A percentile compares a stretch with the other conserved stretches of the same genome.
These are phyloP conservation scores for Salix purpurea DNA, from an alignment of 345 rosid genomes.

Conservation along the genomic window DNA sequence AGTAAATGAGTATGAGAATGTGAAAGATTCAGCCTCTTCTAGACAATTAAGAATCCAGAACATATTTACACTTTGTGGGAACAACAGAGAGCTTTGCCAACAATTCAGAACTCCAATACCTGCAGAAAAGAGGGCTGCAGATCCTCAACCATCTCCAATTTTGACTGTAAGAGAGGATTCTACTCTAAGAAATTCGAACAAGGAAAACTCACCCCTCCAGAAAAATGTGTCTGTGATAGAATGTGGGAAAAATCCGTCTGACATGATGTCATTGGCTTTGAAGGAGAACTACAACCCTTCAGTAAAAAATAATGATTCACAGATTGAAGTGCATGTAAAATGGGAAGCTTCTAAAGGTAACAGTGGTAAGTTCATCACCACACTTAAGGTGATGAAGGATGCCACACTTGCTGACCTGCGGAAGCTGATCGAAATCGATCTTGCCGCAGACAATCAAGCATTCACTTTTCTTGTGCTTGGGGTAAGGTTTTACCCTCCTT, in stretches of 20 bases:
- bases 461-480: slow-evolving; percentile 56
- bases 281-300: slow-evolving; percentile 53
- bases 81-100: slow-evolving; percentile 80
- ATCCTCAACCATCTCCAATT: slow-evolving; percentile 9
- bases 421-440: slow-evolving; percentile 67
- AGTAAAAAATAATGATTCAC: slow-evolving; percentile 27
- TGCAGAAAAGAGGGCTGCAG: slow-evolving; percentile 20
- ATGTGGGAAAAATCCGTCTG: slow-evolving; percentile 5
- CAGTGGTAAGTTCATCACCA: slow-evolving; percentile 48
- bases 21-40: slow-evolving; percentile 48
- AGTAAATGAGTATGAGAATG: slow-evolving; percentile 11
- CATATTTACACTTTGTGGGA: slow-evolving; percentile 91
- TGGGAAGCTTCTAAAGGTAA: slow-evolving; percentile 60
- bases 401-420: slow-evolving; percentile 64
- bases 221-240: slow-evolving; percentile 6
- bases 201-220: slow-evolving; percentile 11
- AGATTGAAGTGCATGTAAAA: slow-evolving; percentile 48
- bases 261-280: slow-evolving; percentile 17
- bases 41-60: slow-evolving; percentile 70
- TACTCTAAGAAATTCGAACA: slow-evolving; percentile 7
- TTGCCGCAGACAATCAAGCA: slow-evolving; percentile 49
- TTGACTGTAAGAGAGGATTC: slow-evolving; percentile 2
- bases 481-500: slow-evolving; percentile 26
- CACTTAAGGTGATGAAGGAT: slow-evolving; percentile 46
- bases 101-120: slow-evolving; percentile 40